Conservation (phyloP, 83 land plant species). For the Diphasiastrum complanatum region DNA sequence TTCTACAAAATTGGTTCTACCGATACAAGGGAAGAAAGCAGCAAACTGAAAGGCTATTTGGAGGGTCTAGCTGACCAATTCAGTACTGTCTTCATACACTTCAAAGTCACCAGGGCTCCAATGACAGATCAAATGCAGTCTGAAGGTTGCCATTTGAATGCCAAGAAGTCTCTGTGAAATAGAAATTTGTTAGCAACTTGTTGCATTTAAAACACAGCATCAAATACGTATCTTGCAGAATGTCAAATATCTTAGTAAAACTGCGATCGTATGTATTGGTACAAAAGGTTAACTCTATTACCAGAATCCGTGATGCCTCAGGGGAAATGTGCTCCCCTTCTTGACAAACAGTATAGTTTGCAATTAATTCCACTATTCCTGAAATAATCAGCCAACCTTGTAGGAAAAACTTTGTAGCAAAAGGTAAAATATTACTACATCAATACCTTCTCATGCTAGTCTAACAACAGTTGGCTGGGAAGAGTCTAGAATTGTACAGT, state of each 20-base stretch:
- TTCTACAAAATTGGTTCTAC: too few relatives aligned
- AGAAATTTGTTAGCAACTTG: neutral
- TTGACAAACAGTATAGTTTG: slow-evolving; percentile 74
- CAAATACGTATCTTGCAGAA: neutral
- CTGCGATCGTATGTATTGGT: neutral
- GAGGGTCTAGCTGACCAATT: slow-evolving; percentile 3
- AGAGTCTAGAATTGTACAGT: neutral
- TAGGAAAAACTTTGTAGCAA: neutral
- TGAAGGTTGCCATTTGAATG: slow-evolving; percentile 80
- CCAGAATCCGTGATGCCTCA: slow-evolving; percentile 84
- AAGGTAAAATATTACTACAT: neutral
- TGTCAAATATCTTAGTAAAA: neutral
- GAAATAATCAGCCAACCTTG: slow-evolving; percentile 5
- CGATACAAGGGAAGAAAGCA: too few relatives aligned
- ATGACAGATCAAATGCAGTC: slow-evolving; percentile 56
- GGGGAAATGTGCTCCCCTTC: slow-evolving; percentile 84
- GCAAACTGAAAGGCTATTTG: too few relatives aligned
- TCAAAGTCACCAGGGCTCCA: slow-evolving; percentile 81
- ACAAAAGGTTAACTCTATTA: slow-evolving; percentile 14
- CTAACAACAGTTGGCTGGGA: neutral
- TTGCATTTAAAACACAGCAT: neutral
- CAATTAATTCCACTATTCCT: slow-evolving; percentile 86
- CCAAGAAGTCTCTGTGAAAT: slow-evolving; percentile 66
- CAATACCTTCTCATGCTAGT: neutral
- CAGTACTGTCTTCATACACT: slow-evolving; percentile 40